Conservation (phyloP, 495 filamentous ascomycete species). For the Daldinia bambusicola region DNA sequence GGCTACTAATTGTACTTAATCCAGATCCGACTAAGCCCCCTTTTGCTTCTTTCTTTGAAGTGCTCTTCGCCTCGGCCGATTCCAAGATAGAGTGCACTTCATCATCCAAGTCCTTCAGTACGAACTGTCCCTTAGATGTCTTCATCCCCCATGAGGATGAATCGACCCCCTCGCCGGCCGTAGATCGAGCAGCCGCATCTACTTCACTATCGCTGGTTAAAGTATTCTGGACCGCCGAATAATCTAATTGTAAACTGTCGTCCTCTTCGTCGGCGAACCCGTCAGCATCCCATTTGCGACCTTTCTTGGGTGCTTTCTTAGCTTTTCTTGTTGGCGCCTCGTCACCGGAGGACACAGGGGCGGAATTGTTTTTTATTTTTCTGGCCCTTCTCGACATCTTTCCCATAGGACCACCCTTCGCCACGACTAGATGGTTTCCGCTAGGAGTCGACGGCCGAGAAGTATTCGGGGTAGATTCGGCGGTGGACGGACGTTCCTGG, state of each 20-base stretch:
- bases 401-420: slow-evolving; percentile 73
- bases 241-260: slow-evolving; percentile 78
- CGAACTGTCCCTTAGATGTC: slow-evolving; percentile 89
- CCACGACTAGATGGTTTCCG: slow-evolving; percentile 70
- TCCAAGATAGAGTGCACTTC: slow-evolving; percentile 91
- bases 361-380: slow-evolving; percentile 73
- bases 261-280: slow-evolving; percentile 89
- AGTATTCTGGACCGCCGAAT: slow-evolving; percentile 69
- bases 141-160: slow-evolving; percentile 82
- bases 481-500: slow-evolving; percentile 59
- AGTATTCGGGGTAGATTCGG: slow-evolving; percentile 73
- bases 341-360: slow-evolving; percentile 84
- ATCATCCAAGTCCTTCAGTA: slow-evolving; percentile 90
- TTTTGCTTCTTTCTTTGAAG: slow-evolving; percentile 55
- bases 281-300: slow-evolving; percentile 90
- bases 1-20: slow-evolving; percentile 79
- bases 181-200: slow-evolving; percentile 55
- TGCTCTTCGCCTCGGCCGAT: slow-evolving; percentile 70
- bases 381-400: slow-evolving; percentile 83
- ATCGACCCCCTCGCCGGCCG: slow-evolving; percentile 75
- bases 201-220: slow-evolving; percentile 64
- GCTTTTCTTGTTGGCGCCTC: slow-evolving; percentile 69
- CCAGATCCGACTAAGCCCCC: slow-evolving; percentile 78
- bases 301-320: slow-evolving; percentile 77
- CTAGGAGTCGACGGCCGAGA: slow-evolving; percentile 84